Percentiles rank a stretch among this genome's conserved stretches.
Evolutionary conservation across 75 land plant genomes (phyloP).

Genomic region (Chamaecyparis obtusa): DNA sequence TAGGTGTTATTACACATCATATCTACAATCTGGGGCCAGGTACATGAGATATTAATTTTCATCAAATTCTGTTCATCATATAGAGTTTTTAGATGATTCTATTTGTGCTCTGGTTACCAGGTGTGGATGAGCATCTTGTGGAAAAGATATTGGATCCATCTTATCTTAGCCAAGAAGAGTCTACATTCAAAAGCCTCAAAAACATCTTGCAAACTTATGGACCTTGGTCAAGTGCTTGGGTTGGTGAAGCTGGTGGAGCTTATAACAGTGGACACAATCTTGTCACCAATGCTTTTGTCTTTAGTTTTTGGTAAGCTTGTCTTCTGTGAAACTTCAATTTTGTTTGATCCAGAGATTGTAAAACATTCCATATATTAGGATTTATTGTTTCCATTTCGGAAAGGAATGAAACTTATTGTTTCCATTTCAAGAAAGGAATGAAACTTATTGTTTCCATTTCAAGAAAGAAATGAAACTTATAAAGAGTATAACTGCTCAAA

Average conservation of each 20-base stretch:
- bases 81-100: not conserved
- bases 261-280: constrained; percentile 83
- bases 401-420: not conserved
- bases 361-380: not conserved
- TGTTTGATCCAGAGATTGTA: not conserved
- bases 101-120: constrained; percentile 20
- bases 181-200: constrained; percentile 44
- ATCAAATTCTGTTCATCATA: not conserved
- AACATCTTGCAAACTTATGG: constrained; percentile 31
- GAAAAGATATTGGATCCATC: constrained; percentile 72
- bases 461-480: not conserved
- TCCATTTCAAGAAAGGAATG: not conserved
- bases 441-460: not conserved
- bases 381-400: not conserved
- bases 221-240: constrained; percentile 61
- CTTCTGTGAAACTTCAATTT: not conserved
- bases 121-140: constrained; percentile 52
- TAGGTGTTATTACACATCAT: constrained; percentile 75
- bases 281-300: constrained; percentile 78
- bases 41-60: constrained; percentile 9
- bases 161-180: constrained; percentile 52
- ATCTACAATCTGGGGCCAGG: constrained; percentile 97
- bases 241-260: constrained; percentile 95
- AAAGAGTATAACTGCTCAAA: not conserved
- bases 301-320: constrained; percentile 74